These are phyloP conservation scores for Gymnopilus junonius DNA, from an alignment of 768 basidiomycete species.

Conservation along the genomic window DNA sequence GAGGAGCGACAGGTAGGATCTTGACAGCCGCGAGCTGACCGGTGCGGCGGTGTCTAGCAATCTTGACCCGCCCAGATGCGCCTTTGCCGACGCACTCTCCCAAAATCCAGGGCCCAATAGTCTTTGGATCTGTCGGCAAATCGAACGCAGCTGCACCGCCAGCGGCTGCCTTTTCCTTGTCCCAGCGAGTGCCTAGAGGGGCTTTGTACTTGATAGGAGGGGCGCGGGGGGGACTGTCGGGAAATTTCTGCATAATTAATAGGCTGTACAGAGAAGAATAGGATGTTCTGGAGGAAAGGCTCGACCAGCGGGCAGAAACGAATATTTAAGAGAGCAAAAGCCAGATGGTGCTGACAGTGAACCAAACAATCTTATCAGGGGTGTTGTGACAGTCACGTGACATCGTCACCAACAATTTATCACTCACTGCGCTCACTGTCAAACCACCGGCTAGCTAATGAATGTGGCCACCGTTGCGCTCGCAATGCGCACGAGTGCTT, in stretches of 20 bases:
- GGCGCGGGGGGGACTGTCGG: slow-evolving; percentile 66
- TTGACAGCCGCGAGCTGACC: slow-evolving; percentile 95
- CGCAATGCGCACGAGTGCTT: slow-evolving; percentile 24
- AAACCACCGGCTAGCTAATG: slow-evolving; percentile 31
- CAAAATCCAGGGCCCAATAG: slow-evolving; percentile 90
- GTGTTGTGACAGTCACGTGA: slow-evolving; percentile 22
- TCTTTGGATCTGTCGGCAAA: slow-evolving; percentile 81
- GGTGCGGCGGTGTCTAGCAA: slow-evolving; percentile 84
- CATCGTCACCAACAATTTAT: slow-evolving; percentile 15
- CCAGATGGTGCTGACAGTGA: slow-evolving; percentile 17
- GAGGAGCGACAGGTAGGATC: slow-evolving; percentile 85
- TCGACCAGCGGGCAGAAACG: slow-evolving; percentile 48
- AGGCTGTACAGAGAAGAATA: slow-evolving; percentile 33
- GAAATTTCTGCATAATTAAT: slow-evolving; percentile 42
- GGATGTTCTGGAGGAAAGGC: slow-evolving; percentile 39
- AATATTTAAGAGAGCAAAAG: slow-evolving; percentile 13
- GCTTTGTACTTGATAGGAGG: slow-evolving; percentile 75
- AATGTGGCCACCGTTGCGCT: slow-evolving; percentile 37
- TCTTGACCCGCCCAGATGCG: slow-evolving; percentile 92
- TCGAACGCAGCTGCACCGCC: slow-evolving; percentile 76
- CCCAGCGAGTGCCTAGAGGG: slow-evolving; percentile 82
- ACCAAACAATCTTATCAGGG: slow-evolving; percentile 21
- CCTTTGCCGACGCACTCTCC: slow-evolving; percentile 96
- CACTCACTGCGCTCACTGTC: not conserved
- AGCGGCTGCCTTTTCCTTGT: slow-evolving; percentile 85